Base-by-base conservation (phyloP, 2,329 filamentous ascomycete genomes). In the Hypoxylon sp. region DNA sequence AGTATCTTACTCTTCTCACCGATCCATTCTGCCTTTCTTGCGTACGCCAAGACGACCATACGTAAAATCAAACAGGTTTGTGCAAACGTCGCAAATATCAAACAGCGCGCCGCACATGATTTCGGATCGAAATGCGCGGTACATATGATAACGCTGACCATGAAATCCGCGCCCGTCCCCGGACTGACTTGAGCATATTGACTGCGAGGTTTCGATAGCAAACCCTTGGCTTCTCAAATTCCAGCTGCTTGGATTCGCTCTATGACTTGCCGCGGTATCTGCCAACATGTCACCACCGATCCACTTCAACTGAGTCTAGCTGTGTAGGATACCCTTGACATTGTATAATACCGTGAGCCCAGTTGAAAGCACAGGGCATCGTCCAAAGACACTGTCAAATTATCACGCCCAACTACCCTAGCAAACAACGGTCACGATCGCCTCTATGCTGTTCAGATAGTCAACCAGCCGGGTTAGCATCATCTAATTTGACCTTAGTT, bases 161-260 rank as follows among this genome's bases (percentile, higher is more conserved):
- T 12, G 20, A 24, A 52, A 33, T 45, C 51, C 51, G 49, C 44
- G 14, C 44, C 32, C 45, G 1, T 26, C 44, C 50, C 49, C 26
- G 14, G 18, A 18, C 18, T 24, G 20, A 26, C 18, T 45, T 28
- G 11, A 30, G 28, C 32, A 22, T 49, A 32, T 26, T 46, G 5
- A 57, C 44, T 24, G 38, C 38, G 28, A 60, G 60, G 64, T 65
- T 50, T 50, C 40, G 54, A 60, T 65, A 16, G 14, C 11, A 36
- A 48, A 28, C 20, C 54, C 59, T 42, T 54, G 56, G 24, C n/a
- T 55, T 40, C 20, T 64, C 30, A 8, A 57, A 50, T 60, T 56
- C 64, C 57, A 33, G 33, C 58, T 18, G 26, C 32, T 36, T 58
- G 54, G 61, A 61, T 65, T 54, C 28, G 24, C 30, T 53, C 12